Conservation (phyloP, 139 green algal genomes). For the Parachlorella kessleri region DNA sequence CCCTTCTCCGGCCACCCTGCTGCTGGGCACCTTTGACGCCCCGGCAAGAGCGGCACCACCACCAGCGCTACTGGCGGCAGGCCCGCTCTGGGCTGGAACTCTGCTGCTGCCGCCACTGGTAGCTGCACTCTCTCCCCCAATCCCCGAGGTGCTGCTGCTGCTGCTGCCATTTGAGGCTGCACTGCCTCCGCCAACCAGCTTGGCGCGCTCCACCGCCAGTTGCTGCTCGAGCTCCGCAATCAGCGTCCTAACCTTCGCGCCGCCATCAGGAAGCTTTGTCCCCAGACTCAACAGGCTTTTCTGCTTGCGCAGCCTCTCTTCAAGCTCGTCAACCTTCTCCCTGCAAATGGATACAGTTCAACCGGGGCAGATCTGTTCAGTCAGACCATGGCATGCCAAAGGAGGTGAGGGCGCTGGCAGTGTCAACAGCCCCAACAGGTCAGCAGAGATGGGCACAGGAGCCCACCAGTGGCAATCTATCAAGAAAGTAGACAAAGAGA, state of each 20-base stretch:
- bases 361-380: too few relatives aligned
- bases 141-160: too few relatives aligned
- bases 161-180: background rate
- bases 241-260: constrained; percentile 36
- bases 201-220: constrained; percentile 4
- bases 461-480: background rate
- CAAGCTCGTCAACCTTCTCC: constrained; percentile 9
- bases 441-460: constrained; percentile 3
- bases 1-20: too few relatives aligned
- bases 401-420: background rate
- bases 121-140: too few relatives aligned
- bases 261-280: constrained; percentile 38
- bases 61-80: too few relatives aligned
- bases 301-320: constrained; percentile 26
- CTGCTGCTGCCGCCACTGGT: too few relatives aligned
- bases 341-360: background rate
- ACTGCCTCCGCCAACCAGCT: background rate
- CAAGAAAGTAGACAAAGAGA: constrained; percentile 1
- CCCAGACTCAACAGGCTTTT: constrained; percentile 14
- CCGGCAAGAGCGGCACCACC: too few relatives aligned
- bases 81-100: too few relatives aligned
- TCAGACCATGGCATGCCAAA: too few relatives aligned
- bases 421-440: background rate
- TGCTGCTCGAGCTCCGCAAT: constrained; percentile 16
- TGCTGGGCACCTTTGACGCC: too few relatives aligned